phyloP scores from a whole-genome alignment of 2,329 filamentous ascomycete genomes.

The Rutstroemia sp. region DNA sequence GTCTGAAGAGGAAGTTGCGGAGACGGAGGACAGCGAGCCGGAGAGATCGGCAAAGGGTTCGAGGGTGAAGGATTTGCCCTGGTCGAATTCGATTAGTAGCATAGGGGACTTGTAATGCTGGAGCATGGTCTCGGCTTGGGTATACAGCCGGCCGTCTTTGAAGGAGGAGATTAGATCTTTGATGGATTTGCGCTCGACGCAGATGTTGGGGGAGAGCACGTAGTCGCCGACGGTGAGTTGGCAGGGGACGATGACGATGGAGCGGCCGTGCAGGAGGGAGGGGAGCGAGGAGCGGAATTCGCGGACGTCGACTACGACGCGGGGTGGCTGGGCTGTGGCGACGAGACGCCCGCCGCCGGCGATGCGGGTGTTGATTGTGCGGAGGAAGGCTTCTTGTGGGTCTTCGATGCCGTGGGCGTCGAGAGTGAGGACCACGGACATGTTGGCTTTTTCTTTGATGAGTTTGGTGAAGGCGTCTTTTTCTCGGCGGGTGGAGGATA shows the following conservation, averaged over 20 bases:
- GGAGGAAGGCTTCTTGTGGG: constrained; percentile 83
- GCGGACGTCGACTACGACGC: constrained; percentile 89
- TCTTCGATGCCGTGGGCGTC: constrained; percentile 65
- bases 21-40: constrained; percentile 54
- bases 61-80: constrained; percentile 94
- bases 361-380: constrained; percentile 94
- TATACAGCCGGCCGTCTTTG: constrained; percentile 83
- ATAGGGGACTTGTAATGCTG: constrained; percentile 84
- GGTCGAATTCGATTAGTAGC: constrained; percentile 95
- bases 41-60: constrained; percentile 68
- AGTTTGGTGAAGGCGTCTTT: constrained; percentile 94
- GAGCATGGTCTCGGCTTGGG: constrained; percentile 89
- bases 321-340: constrained; percentile 79
- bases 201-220: constrained; percentile 83
- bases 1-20: constrained; percentile 59
- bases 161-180: constrained; percentile 88
- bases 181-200: constrained; percentile 90
- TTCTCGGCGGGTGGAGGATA: constrained; percentile 82
- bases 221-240: constrained; percentile 97
- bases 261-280: constrained; percentile 81
- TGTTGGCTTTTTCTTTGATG: constrained; percentile 87
- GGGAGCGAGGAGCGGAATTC: constrained; percentile 92
- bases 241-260: constrained; percentile 83
- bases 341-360: constrained; percentile 80
- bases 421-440: constrained; percentile 80